Base-by-base conservation (phyloP, 1,284 basidiomycete species). In the Puccinia hordei region DNA sequence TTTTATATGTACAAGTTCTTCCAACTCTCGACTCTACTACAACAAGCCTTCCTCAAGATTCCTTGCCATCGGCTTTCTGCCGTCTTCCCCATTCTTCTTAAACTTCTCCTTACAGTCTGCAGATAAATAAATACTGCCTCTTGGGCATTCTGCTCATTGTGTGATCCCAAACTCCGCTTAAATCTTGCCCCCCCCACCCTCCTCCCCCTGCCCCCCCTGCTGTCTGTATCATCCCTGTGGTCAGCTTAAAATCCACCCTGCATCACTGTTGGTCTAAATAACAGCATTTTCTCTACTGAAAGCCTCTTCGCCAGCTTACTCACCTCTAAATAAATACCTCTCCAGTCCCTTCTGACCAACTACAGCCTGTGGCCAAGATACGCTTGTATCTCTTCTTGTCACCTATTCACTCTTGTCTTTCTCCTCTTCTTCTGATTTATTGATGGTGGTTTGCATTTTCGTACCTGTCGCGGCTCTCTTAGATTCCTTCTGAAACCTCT, bases 111-210 rank as follows among this genome's bases (percentile, higher is more conserved):
- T 53, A 57, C 69, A 72, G 69, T 53, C 30, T 24, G 57, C 30
- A 65, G 35, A 33, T 51, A 65, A 65, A 41, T 41, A 19, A 65
- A 33, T 41, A 41, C 38, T n/a, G 30, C 27, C 53, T 71, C 68
- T 30, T 49, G 44, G 46, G 66, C n/a, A 46, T 69, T 69, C 66
- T 69, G 4, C 44, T 57, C 46, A 57, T 72, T 57, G 73, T 74
- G 73, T 74, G 73, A 74, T 74, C 73, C 73, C 73, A 74, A 74
- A 74, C 73, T 74, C 73, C 73, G 73, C 73, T 44, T 74, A 55
- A 41, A 46, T n/a, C 51, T 49, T 57, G 46, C 55, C 63, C 38
- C 4, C 55, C n/a, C 59, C 55, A 57, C 19, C 19, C 30, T 17
- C 38, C 35, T 1, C 12, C 10, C 38, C 41, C 17, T 12, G n/a